Evolutionary conservation across 2,329 filamentous ascomycete genomes (phyloP).

Genomic region (Annulohypoxylon truncatum): DNA sequence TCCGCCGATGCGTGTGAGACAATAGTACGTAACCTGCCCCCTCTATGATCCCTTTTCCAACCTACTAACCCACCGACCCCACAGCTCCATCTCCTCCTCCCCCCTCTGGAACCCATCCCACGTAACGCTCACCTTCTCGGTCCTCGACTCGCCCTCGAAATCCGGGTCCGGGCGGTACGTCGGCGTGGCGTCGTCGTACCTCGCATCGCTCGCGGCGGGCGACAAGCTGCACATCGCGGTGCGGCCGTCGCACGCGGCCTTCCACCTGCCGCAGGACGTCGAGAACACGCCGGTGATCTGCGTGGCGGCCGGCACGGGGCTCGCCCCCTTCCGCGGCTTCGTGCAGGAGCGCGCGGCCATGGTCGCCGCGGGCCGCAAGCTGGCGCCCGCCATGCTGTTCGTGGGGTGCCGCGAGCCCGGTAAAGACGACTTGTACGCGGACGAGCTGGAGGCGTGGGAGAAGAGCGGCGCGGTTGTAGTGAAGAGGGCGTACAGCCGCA

Average conservation of each 20-base stretch:
- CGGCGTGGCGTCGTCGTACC: constrained; percentile 72
- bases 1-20: constrained; percentile 80
- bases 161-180: constrained; percentile 62
- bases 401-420: constrained; percentile 69
- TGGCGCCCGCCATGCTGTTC: constrained; percentile 74
- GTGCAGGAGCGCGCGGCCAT: constrained; percentile 69
- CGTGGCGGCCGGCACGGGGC: constrained; percentile 64
- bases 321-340: constrained; percentile 73
- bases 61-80: constrained; percentile 29
- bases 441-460: constrained; percentile 70
- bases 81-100: constrained; percentile 77
- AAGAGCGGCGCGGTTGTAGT: constrained; percentile 69
- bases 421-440: constrained; percentile 69
- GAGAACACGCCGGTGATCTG: constrained; percentile 63
- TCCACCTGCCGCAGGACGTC: constrained; percentile 61
- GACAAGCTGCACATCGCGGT: constrained; percentile 57
- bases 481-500: constrained; percentile 68
- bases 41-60: background rate
- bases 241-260: constrained; percentile 52
- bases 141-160: constrained; percentile 68
- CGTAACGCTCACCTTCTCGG: constrained; percentile 74
- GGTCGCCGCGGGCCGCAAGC: constrained; percentile 60
- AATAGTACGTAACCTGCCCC: constrained; percentile 68
- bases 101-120: constrained; percentile 68
- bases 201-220: constrained; percentile 60